Evolutionary conservation across 2,329 filamentous ascomycete species (phyloP).

Genomic region (Sporothrix pseudoabietina): DNA sequence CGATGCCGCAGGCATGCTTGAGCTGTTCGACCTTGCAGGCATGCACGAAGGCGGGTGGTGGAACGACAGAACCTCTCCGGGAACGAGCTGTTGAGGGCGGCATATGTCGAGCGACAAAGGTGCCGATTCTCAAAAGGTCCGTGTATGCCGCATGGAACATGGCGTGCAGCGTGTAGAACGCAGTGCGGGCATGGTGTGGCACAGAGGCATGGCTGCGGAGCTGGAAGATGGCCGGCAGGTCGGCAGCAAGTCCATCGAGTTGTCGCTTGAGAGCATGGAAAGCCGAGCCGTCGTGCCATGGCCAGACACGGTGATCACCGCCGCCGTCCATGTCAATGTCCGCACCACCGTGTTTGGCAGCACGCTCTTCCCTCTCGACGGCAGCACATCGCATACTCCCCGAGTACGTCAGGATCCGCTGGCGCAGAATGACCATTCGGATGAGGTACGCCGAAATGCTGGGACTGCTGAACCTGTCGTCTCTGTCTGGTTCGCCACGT

Average conservation of each 20-base stretch:
- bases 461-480: neutral
- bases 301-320: slow-evolving; percentile 2
- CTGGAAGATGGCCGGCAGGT: neutral
- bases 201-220: slow-evolving; percentile 2
- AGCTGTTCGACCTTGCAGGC: slow-evolving; percentile 24
- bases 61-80: neutral
- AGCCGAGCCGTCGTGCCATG: slow-evolving; percentile 22
- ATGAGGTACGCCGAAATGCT: slow-evolving; percentile 17
- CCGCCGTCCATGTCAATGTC: neutral
- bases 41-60: neutral
- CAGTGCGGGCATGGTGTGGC: neutral
- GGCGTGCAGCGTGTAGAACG: slow-evolving; percentile 15
- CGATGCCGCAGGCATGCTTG: slow-evolving; percentile 17
- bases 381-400: neutral
- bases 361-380: neutral
- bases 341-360: neutral
- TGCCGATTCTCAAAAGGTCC: slow-evolving; percentile 23
- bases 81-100: neutral
- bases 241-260: slow-evolving; percentile 1
- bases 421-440: slow-evolving; percentile 17
- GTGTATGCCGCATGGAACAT: slow-evolving; percentile 27
- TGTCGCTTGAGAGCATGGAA: slow-evolving; percentile 16
- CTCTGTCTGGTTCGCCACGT: neutral
- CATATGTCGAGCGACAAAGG: neutral
- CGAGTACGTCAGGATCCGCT: slow-evolving; percentile 21